phyloP scores from a whole-genome alignment of 108 stramenopile species.

The Pseudonitzschia delicatissima region DNA sequence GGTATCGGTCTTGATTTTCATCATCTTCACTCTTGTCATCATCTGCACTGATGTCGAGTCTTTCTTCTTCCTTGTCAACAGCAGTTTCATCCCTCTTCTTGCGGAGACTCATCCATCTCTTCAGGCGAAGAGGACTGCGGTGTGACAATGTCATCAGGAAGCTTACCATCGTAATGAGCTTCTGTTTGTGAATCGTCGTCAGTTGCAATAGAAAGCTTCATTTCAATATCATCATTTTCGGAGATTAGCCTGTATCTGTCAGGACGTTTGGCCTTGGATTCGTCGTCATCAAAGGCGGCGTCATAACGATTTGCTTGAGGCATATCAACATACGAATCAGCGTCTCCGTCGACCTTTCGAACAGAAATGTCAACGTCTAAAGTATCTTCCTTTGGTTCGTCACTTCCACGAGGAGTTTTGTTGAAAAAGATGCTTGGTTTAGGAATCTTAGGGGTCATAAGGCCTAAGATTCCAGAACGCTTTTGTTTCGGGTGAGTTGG shows the following conservation, averaged over 20 bases:
- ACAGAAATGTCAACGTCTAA: not conserved
- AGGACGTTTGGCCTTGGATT: not conserved
- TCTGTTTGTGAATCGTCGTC: not conserved
- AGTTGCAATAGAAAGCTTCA: not conserved
- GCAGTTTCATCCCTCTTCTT: not conserved
- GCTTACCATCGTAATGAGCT: not conserved
- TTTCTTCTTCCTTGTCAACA: too few relatives aligned
- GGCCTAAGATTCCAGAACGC: slow-evolving; percentile 5
- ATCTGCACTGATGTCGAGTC: not conserved
- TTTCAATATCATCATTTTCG: not conserved
- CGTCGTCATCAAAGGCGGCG: not conserved
- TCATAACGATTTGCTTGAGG: not conserved
- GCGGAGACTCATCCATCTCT: not conserved
- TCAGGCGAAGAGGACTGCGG: not conserved
- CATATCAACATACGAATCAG: slow-evolving; percentile 1
- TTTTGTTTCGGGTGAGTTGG: slow-evolving; percentile 7
- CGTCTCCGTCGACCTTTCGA: not conserved
- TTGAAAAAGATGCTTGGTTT: slow-evolving; percentile 3
- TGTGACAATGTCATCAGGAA: not conserved
- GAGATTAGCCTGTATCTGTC: slow-evolving; percentile 2
- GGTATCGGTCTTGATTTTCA: not conserved
- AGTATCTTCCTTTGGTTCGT: not conserved
- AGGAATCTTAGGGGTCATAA: slow-evolving; percentile 1
- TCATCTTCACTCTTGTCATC: not conserved
- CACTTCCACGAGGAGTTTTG: slow-evolving; percentile 9